These are phyloP conservation scores for Biscogniauxia sp. DNA, from an alignment of 2,329 filamentous ascomycete genomes.

Conservation along the genomic window DNA sequence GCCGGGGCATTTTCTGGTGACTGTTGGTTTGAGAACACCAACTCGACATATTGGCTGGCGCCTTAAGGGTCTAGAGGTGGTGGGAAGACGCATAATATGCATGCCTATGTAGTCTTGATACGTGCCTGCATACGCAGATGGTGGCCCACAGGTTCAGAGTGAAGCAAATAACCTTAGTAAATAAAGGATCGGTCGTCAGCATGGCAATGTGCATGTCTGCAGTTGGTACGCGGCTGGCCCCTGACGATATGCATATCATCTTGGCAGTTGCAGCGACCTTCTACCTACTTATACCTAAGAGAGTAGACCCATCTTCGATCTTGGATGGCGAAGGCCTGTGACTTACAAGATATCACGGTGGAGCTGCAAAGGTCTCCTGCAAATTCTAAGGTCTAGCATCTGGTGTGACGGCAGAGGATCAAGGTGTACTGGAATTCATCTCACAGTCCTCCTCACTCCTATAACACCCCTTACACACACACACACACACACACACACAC, in stretches of 20 bases:
- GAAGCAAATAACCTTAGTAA: neutral
- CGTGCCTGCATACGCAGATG: constrained; percentile 6
- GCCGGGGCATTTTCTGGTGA: constrained; percentile 1
- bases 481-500: no score
- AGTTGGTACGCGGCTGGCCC: constrained; percentile 13
- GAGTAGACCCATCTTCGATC: neutral
- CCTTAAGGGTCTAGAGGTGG: neutral
- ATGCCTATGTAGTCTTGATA: constrained; percentile 9
- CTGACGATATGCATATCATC: constrained; percentile 5
- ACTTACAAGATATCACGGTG: neutral
- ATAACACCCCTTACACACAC: constrained; percentile 1
- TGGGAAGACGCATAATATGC: constrained; percentile 9
- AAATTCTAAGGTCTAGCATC: neutral
- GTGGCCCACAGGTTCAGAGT: constrained; percentile 5
- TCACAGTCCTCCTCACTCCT: constrained; percentile 1
- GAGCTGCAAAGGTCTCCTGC: neutral
- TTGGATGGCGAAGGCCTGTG: neutral
- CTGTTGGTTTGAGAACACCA: neutral
- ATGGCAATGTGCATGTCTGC: constrained; percentile 17
- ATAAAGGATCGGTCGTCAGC: constrained; percentile 12
- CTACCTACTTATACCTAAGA: constrained; percentile 1
- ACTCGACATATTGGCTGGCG: neutral
- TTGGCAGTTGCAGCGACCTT: constrained; percentile 5
- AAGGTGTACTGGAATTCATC: constrained; percentile 2
- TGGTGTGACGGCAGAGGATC: constrained; percentile 7